Evolutionary conservation across 768 basidiomycete genomes (phyloP).

Genomic region (Suillus subalutaceus): DNA sequence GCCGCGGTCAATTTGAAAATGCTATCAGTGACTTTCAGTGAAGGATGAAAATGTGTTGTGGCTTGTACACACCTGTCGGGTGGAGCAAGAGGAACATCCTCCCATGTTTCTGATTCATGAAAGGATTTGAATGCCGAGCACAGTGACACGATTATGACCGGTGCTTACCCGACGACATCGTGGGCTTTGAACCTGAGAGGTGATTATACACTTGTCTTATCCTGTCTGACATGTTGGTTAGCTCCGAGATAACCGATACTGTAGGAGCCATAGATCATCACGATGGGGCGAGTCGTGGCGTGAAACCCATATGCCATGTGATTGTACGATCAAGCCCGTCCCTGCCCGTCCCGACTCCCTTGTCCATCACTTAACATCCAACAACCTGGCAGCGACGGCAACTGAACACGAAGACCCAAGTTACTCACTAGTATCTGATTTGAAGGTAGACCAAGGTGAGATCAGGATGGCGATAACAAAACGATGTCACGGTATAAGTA

Average conservation of each 20-base stretch:
- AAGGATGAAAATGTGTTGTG: background rate
- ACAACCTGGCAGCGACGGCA: background rate
- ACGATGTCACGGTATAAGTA: background rate
- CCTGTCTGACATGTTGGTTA: slow-evolving; percentile 53
- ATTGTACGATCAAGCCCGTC: background rate
- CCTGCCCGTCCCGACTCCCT: background rate
- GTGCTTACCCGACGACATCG: slow-evolving; percentile 58
- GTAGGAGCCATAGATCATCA: background rate
- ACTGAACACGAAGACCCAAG: background rate
- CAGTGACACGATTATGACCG: slow-evolving; percentile 16
- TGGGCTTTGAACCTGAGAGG: slow-evolving; percentile 38
- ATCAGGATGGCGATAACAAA: background rate
- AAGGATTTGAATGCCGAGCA: background rate
- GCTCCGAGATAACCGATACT: slow-evolving; percentile 4
- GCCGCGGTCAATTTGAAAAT: slow-evolving; percentile 91
- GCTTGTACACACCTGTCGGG: slow-evolving; percentile 67
- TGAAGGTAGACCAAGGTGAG: background rate
- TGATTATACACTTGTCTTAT: slow-evolving; percentile 63
- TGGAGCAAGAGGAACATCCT: slow-evolving; percentile 78
- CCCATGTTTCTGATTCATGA: slow-evolving; percentile 65
- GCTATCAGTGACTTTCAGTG: slow-evolving; percentile 41
- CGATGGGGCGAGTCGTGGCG: background rate
- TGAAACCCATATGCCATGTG: background rate
- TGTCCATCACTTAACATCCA: background rate
- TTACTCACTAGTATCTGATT: background rate